Conservation (phyloP, 768 basidiomycete species). For the Tulasnella calospora region DNA sequence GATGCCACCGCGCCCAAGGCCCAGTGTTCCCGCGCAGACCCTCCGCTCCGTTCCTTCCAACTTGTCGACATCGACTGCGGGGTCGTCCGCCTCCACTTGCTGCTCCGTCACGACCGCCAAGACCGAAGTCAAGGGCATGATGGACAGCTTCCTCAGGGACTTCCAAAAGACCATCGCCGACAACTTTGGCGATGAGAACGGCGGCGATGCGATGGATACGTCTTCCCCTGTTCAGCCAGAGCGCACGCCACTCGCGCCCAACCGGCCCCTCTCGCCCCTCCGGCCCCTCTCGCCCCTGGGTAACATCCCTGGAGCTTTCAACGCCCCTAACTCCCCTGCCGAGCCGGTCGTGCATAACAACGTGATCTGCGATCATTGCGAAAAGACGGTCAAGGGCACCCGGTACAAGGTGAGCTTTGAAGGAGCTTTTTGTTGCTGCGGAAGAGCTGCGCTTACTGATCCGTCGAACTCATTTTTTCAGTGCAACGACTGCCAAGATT, state of each 20-base stretch:
- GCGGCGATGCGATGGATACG: conserved; percentile 6
- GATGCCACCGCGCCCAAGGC: background rate
- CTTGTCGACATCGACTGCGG: too few species aligned
- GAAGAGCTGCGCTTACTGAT: background rate
- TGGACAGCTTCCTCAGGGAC: conserved; percentile 51
- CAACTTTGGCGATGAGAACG: conserved; percentile 37
- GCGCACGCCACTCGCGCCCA: background rate
- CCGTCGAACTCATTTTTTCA: background rate
- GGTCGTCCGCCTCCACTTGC: conserved; percentile 32
- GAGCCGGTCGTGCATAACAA: conserved; percentile 26
- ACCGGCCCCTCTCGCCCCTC: background rate
- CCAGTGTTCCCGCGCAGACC: background rate
- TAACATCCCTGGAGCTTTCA: conserved; percentile 9
- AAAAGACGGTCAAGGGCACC: conserved; percentile 31
- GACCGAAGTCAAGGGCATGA: conserved; percentile 45
- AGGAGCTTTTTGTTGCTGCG: background rate
- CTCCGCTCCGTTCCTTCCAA: background rate
- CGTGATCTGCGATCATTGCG: conserved; percentile 36
- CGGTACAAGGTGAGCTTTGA: conserved; percentile 32
- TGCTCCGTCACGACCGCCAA: conserved; percentile 48
- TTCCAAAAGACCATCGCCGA: conserved; percentile 46
- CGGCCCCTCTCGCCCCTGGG: too few species aligned
- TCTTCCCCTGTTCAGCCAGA: background rate
- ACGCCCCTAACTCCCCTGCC: background rate
- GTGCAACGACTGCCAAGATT: conserved; percentile 27